Percentiles rank a stretch among this genome's conserved stretches.
phyloP scores from a whole-genome alignment of 495 filamentous ascomycete genomes.

The Penicillium roqueforti region DNA sequence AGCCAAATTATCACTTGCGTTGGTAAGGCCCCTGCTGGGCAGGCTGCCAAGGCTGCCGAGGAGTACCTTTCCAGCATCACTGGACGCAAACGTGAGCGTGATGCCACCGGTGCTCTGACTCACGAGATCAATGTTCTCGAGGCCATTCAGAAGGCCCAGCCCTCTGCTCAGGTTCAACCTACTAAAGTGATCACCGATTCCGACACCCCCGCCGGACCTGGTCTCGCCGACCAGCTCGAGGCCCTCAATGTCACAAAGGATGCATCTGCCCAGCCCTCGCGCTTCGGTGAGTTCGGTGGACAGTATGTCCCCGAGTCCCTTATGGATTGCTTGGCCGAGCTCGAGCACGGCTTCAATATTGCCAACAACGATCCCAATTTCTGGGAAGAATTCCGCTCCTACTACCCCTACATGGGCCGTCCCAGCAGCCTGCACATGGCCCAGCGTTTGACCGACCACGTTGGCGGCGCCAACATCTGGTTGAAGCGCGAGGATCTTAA shows the following conservation, averaged over 20 bases:
- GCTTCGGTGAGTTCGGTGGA: conserved; percentile 97
- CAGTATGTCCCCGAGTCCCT: conserved; percentile 97
- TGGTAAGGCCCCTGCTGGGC: conserved; percentile 62
- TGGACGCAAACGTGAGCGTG: conserved; percentile 51
- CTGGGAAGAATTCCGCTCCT: conserved; percentile 95
- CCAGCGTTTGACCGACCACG: conserved; percentile 79
- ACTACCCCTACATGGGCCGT: conserved; percentile 97
- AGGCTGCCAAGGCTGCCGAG: conserved; percentile 70
- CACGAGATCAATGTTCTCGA: conserved; percentile 47
- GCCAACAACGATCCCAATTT: conserved; percentile 82
- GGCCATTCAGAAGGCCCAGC: conserved; percentile 54
- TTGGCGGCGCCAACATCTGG: conserved; percentile 92
- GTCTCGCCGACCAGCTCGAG: conserved; percentile 67
- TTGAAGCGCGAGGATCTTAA: conserved; percentile 95
- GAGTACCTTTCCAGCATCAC: conserved; percentile 82
- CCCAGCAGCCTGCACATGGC: conserved; percentile 89
- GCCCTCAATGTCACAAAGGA: conserved; percentile 59
- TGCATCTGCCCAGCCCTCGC: conserved; percentile 59
- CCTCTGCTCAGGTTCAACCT: conserved; percentile 30
- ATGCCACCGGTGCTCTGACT: conserved; percentile 31
- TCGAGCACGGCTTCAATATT: conserved; percentile 86
- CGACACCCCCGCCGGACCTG: conserved; percentile 54
- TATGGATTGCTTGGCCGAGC: conserved; percentile 91
- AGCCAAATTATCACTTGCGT: conserved; percentile 86
- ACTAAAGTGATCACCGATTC: conserved; percentile 57